A percentile compares a stretch with the other conserved stretches of the same genome.
Evolutionary conservation across 495 filamentous ascomycete species (phyloP).

Genomic region (Evernia prunastri): DNA sequence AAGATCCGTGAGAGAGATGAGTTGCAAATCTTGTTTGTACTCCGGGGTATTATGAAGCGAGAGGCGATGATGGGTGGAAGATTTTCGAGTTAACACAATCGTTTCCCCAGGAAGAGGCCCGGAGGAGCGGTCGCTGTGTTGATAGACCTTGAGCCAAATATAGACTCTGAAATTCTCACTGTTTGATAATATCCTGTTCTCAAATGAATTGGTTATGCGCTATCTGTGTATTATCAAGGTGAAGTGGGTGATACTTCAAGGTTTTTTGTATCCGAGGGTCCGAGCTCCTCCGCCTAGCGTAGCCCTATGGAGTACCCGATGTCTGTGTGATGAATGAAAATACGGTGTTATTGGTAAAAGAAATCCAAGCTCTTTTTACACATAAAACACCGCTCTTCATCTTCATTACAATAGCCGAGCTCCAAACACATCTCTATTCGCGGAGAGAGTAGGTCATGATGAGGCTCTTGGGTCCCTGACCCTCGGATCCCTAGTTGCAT

Average conservation of each 20-base stretch:
- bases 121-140: not conserved
- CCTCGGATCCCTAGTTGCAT: conserved; percentile 3
- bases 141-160: not conserved
- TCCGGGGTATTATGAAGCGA: not conserved
- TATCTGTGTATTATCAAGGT: too few species aligned
- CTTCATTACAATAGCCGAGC: not conserved
- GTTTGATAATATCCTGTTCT: too few species aligned
- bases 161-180: not conserved
- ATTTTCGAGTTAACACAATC: not conserved
- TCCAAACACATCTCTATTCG: not conserved
- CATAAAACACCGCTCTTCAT: not conserved
- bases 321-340: not conserved
- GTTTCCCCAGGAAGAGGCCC: not conserved
- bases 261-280: not conserved
- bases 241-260: not conserved
- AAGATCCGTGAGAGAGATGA: not conserved
- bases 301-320: not conserved
- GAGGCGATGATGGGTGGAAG: not conserved
- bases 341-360: not conserved
- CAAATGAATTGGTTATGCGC: too few species aligned
- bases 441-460: not conserved
- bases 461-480: not conserved
- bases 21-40: not conserved
- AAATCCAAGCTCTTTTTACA: too few species aligned
- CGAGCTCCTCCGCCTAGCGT: not conserved